Base-by-base conservation (phyloP, 345 rosid species). In the Eucalyptus sideroxylon region DNA sequence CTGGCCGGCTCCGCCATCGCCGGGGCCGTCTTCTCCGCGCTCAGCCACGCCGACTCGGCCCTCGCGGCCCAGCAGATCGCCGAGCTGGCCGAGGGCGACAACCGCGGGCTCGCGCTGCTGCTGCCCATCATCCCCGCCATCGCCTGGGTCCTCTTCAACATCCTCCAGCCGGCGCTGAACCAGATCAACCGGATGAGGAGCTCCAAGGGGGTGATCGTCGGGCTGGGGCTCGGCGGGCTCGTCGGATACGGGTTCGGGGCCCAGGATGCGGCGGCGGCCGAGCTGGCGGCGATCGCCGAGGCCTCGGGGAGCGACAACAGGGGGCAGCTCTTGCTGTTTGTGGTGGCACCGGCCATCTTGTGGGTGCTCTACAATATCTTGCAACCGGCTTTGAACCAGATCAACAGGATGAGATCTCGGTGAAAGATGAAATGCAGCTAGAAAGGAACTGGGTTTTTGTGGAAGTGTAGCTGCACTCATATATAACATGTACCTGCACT, bases 381-480 rank as follows among this genome's bases (percentile, higher is more conserved):
- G 91, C 99, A 97, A 90, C 99, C 99, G 9, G 99, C 99, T 55
- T 91, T 98, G 96, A 98, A 98, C 96, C 99, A 98, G 89, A 89
- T 98, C 93, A 95, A 96, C 93, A 93, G 89, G 91, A 98, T 98
- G 99, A 95, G 98, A 93, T 95, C 98, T 87, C 44, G 89, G 88
- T 93, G 88, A 88, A 51, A 90, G 67, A 23, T 50, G 59, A 50
- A 89, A 40, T 88, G 87, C 34, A 37, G 69, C 34, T 42, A 44
- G 50, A 42, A 77, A 21, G 37, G 27, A 37, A 40, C 23, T 77
- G 83, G 83, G 16, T 37, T 77, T 77, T 11, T 37, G 27, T 11
- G 86, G 42, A 53, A 81, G 91, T 87, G 88, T 81, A 51, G 72
- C 55, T 88, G 88, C 88, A 55, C 44, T 56, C 17, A 80, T 47